Conservation (phyloP, 768 basidiomycete genomes). For the Boletus speciosus region DNA sequence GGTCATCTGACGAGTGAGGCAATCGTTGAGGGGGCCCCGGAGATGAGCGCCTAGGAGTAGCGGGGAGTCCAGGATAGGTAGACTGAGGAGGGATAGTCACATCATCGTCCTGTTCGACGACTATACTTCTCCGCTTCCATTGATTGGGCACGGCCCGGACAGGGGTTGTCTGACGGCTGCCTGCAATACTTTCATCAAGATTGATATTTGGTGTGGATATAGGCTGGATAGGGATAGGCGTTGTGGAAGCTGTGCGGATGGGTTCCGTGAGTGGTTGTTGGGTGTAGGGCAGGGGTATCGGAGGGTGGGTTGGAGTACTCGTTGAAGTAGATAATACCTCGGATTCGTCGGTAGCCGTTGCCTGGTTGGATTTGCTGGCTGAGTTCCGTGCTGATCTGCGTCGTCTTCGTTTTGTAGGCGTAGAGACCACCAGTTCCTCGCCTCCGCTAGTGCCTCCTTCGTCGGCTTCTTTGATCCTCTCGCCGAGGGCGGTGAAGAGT, state of each 20-base stretch:
- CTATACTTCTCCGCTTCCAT: conserved; percentile 55
- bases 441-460: conserved; percentile 57
- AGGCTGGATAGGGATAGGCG: conserved; percentile 29
- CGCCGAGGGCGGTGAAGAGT: conserved; percentile 62
- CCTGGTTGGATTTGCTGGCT: conserved; percentile 36
- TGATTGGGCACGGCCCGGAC: conserved; percentile 37
- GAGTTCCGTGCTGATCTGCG: conserved; percentile 49
- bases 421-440: conserved; percentile 46
- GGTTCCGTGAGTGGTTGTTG: conserved; percentile 30
- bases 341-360: conserved; percentile 46
- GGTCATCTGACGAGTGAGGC: conserved; percentile 51
- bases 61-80: conserved; percentile 39
- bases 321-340: conserved; percentile 42
- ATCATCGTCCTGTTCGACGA: conserved; percentile 72
- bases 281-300: conserved; percentile 46
- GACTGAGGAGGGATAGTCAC: conserved; percentile 39
- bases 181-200: conserved; percentile 28
- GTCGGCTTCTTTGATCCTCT: conserved; percentile 57
- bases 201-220: conserved; percentile 26
- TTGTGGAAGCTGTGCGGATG: conserved; percentile 26
- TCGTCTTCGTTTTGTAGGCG: conserved; percentile 52
- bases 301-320: conserved; percentile 56
- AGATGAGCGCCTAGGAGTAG: conserved; percentile 40
- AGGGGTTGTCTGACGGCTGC: conserved; percentile 33
- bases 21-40: conserved; percentile 32